Base-by-base conservation (phyloP, 2,329 filamentous ascomycete genomes). In the Cordyceps sp. region DNA sequence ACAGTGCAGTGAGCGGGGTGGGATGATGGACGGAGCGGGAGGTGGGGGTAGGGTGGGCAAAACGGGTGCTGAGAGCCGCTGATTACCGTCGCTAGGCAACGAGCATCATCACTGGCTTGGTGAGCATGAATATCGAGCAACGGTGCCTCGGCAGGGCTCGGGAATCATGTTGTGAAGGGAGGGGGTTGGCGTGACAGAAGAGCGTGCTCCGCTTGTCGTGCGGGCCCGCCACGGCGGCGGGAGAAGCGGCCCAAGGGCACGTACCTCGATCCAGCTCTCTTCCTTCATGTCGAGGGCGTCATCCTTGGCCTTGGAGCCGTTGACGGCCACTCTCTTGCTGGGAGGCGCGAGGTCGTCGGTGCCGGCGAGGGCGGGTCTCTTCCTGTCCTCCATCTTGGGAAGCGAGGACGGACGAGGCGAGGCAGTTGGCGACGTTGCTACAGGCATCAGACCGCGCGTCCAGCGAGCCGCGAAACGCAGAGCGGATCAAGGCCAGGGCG, bases 331-430 rank as follows among this genome's bases (percentile, higher is more conserved):
- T 59, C 85, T 79, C 68, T 96, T 98, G 51, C 76, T 80, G 16
- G 88, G 86, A 43, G 88, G 88, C 42, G 80, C 81, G 50, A 82
- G 65, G 45, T 94, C 84, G 55, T 90, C 82, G 49, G 73, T 64
- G 52, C 78, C 80, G 58, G 73, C 69, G 46, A 79, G 70, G 52
- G 85, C 82, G 52, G 85, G 80, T 73, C 90, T 77, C 73, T 98
- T 98, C 73, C 90, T 84, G 67, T 96, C 90, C 71, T 98, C 90
- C 88, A 96, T 98, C 73, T 90, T 93, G 66, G 75, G 66, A 62
- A 82, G 69, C 69, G 76, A 76, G 64, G 83, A 78, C 66, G 80
- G 73, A 71, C 75, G 73, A 67, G 77, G 69, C 53, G 61, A 58
- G 58, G 77, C 67, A 59, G 74, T 70, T 55, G 69, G 67, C 46